Percentiles rank a stretch among this genome's conserved stretches.
These are phyloP conservation scores for Pterocarpus macrocarpus DNA, from an alignment of 306 rosid species.

Conservation along the genomic window DNA sequence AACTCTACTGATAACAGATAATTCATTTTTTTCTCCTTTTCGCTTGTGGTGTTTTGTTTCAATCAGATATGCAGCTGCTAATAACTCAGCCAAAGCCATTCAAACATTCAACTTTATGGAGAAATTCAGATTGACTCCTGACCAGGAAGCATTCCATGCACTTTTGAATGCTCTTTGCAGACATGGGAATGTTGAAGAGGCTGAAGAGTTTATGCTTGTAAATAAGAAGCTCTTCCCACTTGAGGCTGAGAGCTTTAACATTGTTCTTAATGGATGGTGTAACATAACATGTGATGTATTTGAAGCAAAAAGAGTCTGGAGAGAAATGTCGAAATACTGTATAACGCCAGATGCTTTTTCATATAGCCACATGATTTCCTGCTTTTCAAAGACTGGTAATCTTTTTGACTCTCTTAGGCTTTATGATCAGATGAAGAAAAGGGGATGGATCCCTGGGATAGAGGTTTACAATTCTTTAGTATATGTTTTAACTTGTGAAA, in stretches of 20 bases:
- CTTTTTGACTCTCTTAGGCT: conserved; percentile 92
- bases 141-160: conserved; percentile 68
- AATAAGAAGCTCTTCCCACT: conserved; percentile 84
- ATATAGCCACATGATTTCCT: conserved; percentile 84
- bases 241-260: conserved; percentile 70
- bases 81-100: conserved; percentile 66
- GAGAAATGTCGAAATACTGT: conserved; percentile 82
- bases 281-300: conserved; percentile 64
- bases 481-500: conserved; percentile 65
- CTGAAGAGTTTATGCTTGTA: conserved; percentile 87
- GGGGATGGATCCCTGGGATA: conserved; percentile 67
- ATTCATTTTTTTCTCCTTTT: conserved; percentile 3
- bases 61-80: conserved; percentile 78
- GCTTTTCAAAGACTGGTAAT: conserved; percentile 83
- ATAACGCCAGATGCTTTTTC: conserved; percentile 78
- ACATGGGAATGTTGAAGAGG: conserved; percentile 82
- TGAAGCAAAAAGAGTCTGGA: conserved; percentile 93
- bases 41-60: conserved; percentile 34
- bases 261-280: conserved; percentile 92
- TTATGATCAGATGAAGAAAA: conserved; percentile 87
- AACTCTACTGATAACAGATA: not conserved
- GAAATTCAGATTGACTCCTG: conserved; percentile 77
- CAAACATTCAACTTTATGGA: conserved; percentile 85
- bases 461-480: conserved; percentile 79
- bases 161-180: conserved; percentile 76